Percentiles rank a stretch among this genome's conserved stretches.
phyloP scores from a whole-genome alignment of 306 rosid genomes.

The Vachellia pachyceras region DNA sequence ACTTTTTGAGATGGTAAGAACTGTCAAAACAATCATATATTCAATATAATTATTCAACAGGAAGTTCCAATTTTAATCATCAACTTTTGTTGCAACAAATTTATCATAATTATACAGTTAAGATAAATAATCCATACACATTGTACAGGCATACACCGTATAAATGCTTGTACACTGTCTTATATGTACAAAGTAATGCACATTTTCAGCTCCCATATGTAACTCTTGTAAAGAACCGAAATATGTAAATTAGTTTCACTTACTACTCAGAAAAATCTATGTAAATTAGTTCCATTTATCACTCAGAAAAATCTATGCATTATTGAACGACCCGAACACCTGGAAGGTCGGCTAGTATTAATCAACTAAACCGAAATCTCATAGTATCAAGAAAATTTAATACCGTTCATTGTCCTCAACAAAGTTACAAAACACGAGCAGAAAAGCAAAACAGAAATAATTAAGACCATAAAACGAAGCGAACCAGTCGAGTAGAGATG shows the following conservation, averaged over 20 bases:
- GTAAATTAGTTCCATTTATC: not conserved
- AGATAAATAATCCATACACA: slow-evolving; percentile 24
- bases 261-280: not conserved
- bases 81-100: slow-evolving; percentile 17
- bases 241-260: not conserved
- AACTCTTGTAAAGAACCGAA: slow-evolving; percentile 7
- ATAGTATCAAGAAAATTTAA: slow-evolving; percentile 3
- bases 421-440: not conserved
- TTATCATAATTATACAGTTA: slow-evolving; percentile 14
- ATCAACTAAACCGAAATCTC: not conserved
- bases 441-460: slow-evolving; percentile 4
- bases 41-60: slow-evolving; percentile 7
- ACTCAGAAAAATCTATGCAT: not conserved
- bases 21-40: slow-evolving; percentile 53
- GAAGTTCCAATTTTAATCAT: slow-evolving; percentile 28
- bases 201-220: slow-evolving; percentile 17
- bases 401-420: slow-evolving; percentile 2
- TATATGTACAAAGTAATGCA: slow-evolving; percentile 18
- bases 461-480: slow-evolving; percentile 36
- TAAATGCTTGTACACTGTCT: not conserved
- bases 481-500: slow-evolving; percentile 88
- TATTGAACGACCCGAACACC: not conserved
- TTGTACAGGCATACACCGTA: not conserved
- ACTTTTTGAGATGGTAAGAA: slow-evolving; percentile 86
- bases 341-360: not conserved